phyloP scores from a whole-genome alignment of 2,329 filamentous ascomycete species.

The Ceratocystis cubensis region DNA sequence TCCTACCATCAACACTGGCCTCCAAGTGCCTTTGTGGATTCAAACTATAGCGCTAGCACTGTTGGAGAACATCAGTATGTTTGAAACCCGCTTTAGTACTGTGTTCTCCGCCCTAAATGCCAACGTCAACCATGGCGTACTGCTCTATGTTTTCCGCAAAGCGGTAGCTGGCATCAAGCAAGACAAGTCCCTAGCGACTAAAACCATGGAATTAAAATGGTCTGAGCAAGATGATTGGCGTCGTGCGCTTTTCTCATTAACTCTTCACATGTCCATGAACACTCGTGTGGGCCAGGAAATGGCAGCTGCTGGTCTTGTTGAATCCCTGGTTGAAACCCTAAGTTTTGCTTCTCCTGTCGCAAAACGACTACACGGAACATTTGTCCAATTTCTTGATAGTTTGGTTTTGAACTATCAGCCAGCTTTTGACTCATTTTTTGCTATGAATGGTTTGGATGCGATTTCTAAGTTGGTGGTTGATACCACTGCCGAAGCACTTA shows the following conservation, averaged over 20 bases:
- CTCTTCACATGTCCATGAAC: slow-evolving; percentile 56
- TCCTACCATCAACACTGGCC: slow-evolving; percentile 57
- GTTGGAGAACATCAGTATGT: slow-evolving; percentile 73
- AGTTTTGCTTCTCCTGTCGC: slow-evolving; percentile 70
- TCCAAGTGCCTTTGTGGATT: slow-evolving; percentile 57
- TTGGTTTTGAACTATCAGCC: slow-evolving; percentile 76
- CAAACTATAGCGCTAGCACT: slow-evolving; percentile 73
- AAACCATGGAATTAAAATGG: slow-evolving; percentile 17
- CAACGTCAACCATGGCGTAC: slow-evolving; percentile 88
- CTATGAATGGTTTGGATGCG: slow-evolving; percentile 72
- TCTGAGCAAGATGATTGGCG: slow-evolving; percentile 70
- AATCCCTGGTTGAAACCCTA: slow-evolving; percentile 79
- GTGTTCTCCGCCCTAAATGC: slow-evolving; percentile 84
- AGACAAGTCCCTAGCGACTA: slow-evolving; percentile 29
- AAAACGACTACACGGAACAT: slow-evolving; percentile 68
- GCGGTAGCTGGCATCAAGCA: slow-evolving; percentile 68
- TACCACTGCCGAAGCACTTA: slow-evolving; percentile 59
- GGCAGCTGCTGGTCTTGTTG: slow-evolving; percentile 78
- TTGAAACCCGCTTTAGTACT: slow-evolving; percentile 63
- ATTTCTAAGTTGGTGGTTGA: slow-evolving; percentile 76
- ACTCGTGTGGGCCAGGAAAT: slow-evolving; percentile 52
- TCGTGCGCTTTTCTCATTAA: slow-evolving; percentile 74
- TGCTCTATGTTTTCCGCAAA: slow-evolving; percentile 86
- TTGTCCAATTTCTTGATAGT: slow-evolving; percentile 77
- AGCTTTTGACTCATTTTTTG: slow-evolving; percentile 72